Evolutionary conservation across 2,329 filamentous ascomycete genomes (phyloP).

Genomic region (Neobulgaria alba): DNA sequence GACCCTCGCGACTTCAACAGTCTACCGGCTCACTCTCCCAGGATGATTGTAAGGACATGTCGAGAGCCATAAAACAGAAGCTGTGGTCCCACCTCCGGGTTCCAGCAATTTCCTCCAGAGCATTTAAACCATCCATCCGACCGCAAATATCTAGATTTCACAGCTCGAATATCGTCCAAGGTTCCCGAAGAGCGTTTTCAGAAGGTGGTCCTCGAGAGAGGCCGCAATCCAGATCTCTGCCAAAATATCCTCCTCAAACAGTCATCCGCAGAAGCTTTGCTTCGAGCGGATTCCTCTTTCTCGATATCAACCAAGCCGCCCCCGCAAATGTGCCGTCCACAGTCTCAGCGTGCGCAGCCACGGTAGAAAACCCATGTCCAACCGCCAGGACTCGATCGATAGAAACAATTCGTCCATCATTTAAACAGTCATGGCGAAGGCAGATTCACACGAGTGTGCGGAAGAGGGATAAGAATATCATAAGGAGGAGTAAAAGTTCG

Average conservation of each 20-base stretch:
- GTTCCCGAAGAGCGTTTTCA: conserved; percentile 14
- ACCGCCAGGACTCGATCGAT: conserved; percentile 10
- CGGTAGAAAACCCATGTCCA: conserved; percentile 19
- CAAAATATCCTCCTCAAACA: conserved; percentile 16
- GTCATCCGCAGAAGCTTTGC: conserved; percentile 41
- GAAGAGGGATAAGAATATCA: conserved; percentile 17
- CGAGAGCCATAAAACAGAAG: conserved; percentile 36
- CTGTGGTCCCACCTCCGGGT: conserved; percentile 37
- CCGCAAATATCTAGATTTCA: conserved; percentile 7
- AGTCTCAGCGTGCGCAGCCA: conserved; percentile 15
- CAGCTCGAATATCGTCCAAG: conserved; percentile 8
- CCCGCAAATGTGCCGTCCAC: conserved; percentile 29
- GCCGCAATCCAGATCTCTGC: conserved; percentile 26
- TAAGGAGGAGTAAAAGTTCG: conserved; percentile 27
- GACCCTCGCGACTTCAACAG: conserved; percentile 20
- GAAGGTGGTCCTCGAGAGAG: conserved; percentile 6
- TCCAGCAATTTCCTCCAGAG: conserved; percentile 16
- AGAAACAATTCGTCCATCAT: conserved; percentile 10
- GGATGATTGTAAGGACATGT: conserved; percentile 38
- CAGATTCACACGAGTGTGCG: conserved; percentile 24
- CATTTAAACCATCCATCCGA: conserved; percentile 13
- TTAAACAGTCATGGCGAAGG: conserved; percentile 22
- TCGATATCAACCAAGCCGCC: conserved; percentile 36
- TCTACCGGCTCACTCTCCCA: conserved; percentile 26
- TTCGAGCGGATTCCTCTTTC: conserved; percentile 45